These are phyloP conservation scores for Diplotaxis tenuifolia DNA, from an alignment of 345 rosid species.

Conservation along the genomic window DNA sequence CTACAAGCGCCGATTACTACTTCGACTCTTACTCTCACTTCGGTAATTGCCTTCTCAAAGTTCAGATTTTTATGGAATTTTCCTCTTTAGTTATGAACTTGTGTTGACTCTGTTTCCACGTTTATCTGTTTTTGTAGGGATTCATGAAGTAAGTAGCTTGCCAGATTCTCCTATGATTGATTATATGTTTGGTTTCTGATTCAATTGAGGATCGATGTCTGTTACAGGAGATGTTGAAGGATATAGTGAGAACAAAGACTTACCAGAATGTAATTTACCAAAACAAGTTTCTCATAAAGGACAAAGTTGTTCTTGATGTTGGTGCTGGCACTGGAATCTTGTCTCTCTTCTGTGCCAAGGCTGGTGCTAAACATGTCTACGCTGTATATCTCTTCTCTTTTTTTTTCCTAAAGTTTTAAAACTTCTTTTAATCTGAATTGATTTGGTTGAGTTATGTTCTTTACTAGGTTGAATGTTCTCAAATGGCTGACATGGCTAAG, in stretches of 20 bases:
- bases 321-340: conserved; percentile 99
- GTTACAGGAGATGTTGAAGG: conserved; percentile 97
- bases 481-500: conserved; percentile 93
- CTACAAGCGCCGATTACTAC: conserved; percentile 98
- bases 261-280: conserved; percentile 93
- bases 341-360: conserved; percentile 95
- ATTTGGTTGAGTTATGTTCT: conserved; percentile 1
- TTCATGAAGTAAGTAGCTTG: conserved; percentile 89
- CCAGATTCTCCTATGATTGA: not conserved
- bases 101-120: conserved; percentile 5
- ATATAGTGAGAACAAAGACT: conserved; percentile 90
- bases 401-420: not conserved
- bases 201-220: not conserved
- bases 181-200: not conserved
- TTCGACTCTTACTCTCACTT: conserved; percentile 98
- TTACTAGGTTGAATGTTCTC: conserved; percentile 84
- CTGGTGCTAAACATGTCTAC: conserved; percentile 91
- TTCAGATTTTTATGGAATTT: not conserved
- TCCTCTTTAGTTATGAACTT: not conserved
- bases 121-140: conserved; percentile 60
- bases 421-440: not conserved
- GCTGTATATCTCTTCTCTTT: conserved; percentile 43
- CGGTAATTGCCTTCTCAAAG: conserved; percentile 45
- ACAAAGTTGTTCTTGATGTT: conserved; percentile 93
- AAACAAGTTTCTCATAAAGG: conserved; percentile 82